Conservation (phyloP, 495 filamentous ascomycete species). For the Xylaria palmicola region DNA sequence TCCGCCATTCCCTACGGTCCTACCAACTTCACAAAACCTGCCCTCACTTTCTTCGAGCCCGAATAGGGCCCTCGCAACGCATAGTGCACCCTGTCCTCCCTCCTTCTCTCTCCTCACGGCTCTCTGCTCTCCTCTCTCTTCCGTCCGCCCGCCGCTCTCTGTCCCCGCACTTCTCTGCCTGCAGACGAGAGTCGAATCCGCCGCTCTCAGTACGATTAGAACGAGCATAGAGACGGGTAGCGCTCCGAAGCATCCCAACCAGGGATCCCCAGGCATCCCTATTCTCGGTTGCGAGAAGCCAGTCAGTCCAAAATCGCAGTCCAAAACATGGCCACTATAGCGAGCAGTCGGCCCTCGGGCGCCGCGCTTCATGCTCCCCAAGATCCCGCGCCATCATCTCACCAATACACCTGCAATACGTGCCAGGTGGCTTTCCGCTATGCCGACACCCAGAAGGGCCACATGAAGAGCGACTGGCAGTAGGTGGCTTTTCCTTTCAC, state of each 20-base stretch:
- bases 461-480: slow-evolving; percentile 99
- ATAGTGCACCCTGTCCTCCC: background rate
- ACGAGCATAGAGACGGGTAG: too few relatives aligned
- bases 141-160: too few relatives aligned
- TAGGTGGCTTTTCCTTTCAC: slow-evolving; percentile 49
- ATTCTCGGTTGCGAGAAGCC: background rate
- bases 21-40: slow-evolving; percentile 2
- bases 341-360: slow-evolving; percentile 38
- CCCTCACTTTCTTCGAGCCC: background rate
- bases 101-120: background rate
- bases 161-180: too few relatives aligned
- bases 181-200: background rate
- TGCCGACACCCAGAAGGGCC: slow-evolving; percentile 86
- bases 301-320: too few relatives aligned
- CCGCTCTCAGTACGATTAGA: background rate
- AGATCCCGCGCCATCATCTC: slow-evolving; percentile 50
- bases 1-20: slow-evolving; percentile 18
- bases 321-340: slow-evolving; percentile 58
- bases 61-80: background rate
- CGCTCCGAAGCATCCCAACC: background rate
- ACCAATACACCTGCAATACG: slow-evolving; percentile 96
- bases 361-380: slow-evolving; percentile 27
- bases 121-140: background rate
- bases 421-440: slow-evolving; percentile 95
- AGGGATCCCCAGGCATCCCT: background rate